A percentile compares a stretch with the other conserved stretches of the same genome.
Conservation (phyloP, 2,329 filamentous ascomycete genomes). For the Periconia macrospinosa region DNA sequence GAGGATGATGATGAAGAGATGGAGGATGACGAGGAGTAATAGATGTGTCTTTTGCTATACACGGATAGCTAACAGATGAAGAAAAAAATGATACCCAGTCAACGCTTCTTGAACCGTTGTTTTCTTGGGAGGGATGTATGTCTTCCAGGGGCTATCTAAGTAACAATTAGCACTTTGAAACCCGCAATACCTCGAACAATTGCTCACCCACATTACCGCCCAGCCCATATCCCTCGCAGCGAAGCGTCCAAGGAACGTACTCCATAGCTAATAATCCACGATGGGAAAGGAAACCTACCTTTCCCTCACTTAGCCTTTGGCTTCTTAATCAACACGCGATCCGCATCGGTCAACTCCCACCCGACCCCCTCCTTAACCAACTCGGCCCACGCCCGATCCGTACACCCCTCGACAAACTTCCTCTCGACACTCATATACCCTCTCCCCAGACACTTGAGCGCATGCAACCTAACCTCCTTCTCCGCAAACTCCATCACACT, state of each 20-base stretch:
- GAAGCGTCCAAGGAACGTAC: neutral
- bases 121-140: neutral
- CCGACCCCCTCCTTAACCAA: constrained; percentile 74
- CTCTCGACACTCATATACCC: constrained; percentile 76
- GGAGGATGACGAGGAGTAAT: constrained; percentile 49
- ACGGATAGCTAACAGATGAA: constrained; percentile 1
- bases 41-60: constrained; percentile 26
- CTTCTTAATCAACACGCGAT: constrained; percentile 75
- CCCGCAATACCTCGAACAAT: neutral
- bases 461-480: constrained; percentile 70
- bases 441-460: constrained; percentile 83
- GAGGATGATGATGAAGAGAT: constrained; percentile 53
- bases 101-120: constrained; percentile 3
- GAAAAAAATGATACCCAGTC: constrained; percentile 38
- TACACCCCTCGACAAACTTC: constrained; percentile 68
- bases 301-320: constrained; percentile 48
- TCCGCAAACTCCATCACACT: constrained; percentile 82
- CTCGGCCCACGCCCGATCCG: constrained; percentile 71
- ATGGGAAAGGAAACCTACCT: neutral
- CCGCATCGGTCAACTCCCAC: constrained; percentile 74
- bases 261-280: neutral
- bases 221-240: too few species aligned
- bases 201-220: neutral
- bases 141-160: too few species aligned
- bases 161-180: neutral